Evolutionary conservation across 495 filamentous ascomycete genomes (phyloP), one percentile per base, ranked within the genome.

Genomic region (Penicillium arizonense): DNA sequence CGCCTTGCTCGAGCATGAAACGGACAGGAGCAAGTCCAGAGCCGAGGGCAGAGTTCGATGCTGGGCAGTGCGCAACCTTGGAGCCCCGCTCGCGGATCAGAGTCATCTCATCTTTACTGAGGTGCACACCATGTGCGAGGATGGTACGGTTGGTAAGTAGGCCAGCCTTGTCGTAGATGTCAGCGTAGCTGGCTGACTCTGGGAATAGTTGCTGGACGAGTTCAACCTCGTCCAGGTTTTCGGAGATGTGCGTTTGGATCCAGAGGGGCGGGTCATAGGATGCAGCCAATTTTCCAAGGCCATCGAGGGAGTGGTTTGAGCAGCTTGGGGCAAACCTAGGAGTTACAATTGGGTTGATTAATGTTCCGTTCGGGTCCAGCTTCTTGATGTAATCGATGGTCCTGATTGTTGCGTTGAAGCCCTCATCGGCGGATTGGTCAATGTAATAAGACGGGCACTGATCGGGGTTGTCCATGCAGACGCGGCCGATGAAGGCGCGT

Each of bases 221-320:
- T 10, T 62, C 70, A 42, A 88, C 61, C 70, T 97, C 92, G 57
- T 68, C 60, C 23, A 24, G 5, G 59, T 72, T 71, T 67, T 97
- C 92, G 1, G 85, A 83, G 67, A 97, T 86, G 74, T 97, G 92
- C 2, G 93, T 97, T 70, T 97, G 92, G 47, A 89, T 79, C 8
- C 82, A 82, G 0, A 91, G 68, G 1, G 69, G 73, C 7, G 74
- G 70, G 11, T 72, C 62, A 13, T 78, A 79, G 30, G 82, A 77
- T 14, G 64, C 61, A 1, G 86, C 83, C 4, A 96, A 74, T 3
- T 67, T 55, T 33, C 85, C 91, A 2, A 96, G 82, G 0, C 59
- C 68, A 9, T 56, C 13, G 65, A 97, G 78, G 23, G 83, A 72
- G 2, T 79, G 69, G 1, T 68, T 53, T 3, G 81, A 81, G 59